phyloP scores from a whole-genome alignment of 768 basidiomycete genomes.

The Neoboletus subvelutipes region DNA sequence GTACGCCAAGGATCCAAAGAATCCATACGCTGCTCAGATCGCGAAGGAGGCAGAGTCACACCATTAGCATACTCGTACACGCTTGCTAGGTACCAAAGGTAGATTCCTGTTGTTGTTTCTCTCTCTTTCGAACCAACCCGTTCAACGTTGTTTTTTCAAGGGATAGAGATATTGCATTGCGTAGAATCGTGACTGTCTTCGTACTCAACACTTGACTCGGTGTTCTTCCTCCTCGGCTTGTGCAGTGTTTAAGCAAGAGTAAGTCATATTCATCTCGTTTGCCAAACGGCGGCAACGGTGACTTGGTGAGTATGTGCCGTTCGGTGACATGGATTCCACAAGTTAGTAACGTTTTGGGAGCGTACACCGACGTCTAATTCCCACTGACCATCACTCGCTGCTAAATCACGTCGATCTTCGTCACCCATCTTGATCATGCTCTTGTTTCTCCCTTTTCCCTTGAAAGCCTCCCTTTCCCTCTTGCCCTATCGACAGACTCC shows the following conservation, averaged over 20 bases:
- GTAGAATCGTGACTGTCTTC: conserved; percentile 18
- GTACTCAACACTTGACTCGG: conserved; percentile 1
- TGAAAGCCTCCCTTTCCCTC: conserved; percentile 73
- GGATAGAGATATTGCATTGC: conserved; percentile 16
- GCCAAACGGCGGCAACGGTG: background rate
- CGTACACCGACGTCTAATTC: background rate
- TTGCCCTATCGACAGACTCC: conserved; percentile 63
- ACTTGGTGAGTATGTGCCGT: background rate
- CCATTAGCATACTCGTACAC: conserved; percentile 26
- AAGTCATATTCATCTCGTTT: background rate
- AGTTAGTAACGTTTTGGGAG: background rate
- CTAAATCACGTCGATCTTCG: background rate
- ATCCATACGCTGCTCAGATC: conserved; percentile 78
- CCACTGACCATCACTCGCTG: background rate
- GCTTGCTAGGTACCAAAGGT: conserved; percentile 10
- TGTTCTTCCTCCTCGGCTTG: background rate
- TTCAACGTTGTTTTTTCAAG: background rate
- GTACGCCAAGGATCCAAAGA: conserved; percentile 74
- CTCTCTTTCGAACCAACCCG: background rate
- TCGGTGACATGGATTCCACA: too few relatives aligned
- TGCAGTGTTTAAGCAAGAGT: background rate
- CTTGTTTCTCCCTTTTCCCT: conserved; percentile 55
- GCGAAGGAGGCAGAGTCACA: conserved; percentile 59
- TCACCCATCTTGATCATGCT: background rate
- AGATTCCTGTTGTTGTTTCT: background rate